Percentiles rank a stretch among this genome's conserved stretches.
Conservation (phyloP, 169 alveolate species). For the Babesia sp. region DNA sequence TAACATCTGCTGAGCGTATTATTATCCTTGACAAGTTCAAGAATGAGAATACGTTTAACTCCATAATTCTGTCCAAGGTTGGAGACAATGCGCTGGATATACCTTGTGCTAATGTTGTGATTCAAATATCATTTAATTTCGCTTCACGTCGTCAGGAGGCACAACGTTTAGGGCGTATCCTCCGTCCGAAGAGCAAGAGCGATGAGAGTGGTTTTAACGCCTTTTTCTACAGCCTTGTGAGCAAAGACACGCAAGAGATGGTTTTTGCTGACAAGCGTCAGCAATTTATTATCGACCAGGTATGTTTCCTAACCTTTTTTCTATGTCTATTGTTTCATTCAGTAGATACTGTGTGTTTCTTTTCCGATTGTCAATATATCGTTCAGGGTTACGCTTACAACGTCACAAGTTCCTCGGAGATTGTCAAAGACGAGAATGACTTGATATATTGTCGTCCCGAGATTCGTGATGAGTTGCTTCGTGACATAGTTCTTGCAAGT, state of each 20-base stretch:
- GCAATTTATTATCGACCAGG: conserved; percentile 96
- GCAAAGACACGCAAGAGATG: conserved; percentile 98
- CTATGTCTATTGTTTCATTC: too few relatives aligned
- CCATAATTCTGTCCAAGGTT: conserved; percentile 94
- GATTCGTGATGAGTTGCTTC: conserved; percentile 73
- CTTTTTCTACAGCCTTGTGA: conserved; percentile 94
- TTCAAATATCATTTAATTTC: conserved; percentile 96
- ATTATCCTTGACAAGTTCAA: conserved; percentile 90
- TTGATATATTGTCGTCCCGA: conserved; percentile 66
- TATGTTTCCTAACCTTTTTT: conserved; percentile 25
- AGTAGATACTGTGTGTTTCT: not conserved
- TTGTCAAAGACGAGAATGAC: conserved; percentile 71
- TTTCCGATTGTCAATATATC: not conserved
- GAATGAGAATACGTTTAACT: conserved; percentile 83
- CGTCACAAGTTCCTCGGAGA: conserved; percentile 74
- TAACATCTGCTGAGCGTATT: conserved; percentile 87
- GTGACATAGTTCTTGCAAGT: conserved; percentile 68
- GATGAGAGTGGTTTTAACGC: conserved; percentile 89
- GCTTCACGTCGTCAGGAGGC: conserved; percentile 99
- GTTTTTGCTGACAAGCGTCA: conserved; percentile 94
- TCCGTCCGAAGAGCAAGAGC: conserved; percentile 94
- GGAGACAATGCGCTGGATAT: conserved; percentile 99
- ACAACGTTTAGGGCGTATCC: conserved; percentile 98
- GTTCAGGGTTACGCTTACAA: conserved; percentile 76
- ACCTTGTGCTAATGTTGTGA: conserved; percentile 99